Conservation (phyloP, 2,329 filamentous ascomycete genomes). For the Leptographium galeiforme region DNA sequence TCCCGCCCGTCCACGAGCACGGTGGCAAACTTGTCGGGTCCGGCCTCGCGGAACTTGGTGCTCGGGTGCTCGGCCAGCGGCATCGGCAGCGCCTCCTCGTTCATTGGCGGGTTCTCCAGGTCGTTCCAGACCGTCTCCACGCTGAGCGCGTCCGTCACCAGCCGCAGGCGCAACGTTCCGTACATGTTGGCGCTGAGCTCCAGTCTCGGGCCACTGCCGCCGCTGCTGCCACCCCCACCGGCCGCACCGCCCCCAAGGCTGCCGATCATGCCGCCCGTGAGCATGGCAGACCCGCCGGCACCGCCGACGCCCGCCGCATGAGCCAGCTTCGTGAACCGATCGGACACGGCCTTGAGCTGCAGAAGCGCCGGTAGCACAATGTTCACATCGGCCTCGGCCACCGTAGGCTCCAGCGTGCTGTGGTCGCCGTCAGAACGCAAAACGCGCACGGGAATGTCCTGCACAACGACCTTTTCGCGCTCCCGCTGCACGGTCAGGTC, state of each 20-base stretch:
- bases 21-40: constrained; percentile 73
- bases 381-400: constrained; percentile 84
- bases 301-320: constrained; percentile 23
- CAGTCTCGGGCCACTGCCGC: constrained; percentile 43
- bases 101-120: constrained; percentile 75
- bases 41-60: constrained; percentile 61
- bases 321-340: constrained; percentile 85
- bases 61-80: constrained; percentile 70
- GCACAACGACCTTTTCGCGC: constrained; percentile 83
- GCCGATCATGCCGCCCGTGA: constrained; percentile 4
- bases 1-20: constrained; percentile 88
- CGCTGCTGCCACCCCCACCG: background rate
- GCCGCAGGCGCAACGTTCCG: constrained; percentile 65
- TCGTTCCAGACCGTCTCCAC: constrained; percentile 79
- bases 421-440: constrained; percentile 74
- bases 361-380: constrained; percentile 78
- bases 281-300: constrained; percentile 12
- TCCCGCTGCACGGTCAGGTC: constrained; percentile 50
- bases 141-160: constrained; percentile 70
- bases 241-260: background rate
- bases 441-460: constrained; percentile 91
- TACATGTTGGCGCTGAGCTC: constrained; percentile 92
- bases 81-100: constrained; percentile 59
- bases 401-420: constrained; percentile 82
- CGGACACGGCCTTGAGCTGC: constrained; percentile 86